A percentile compares a stretch with the other conserved stretches of the same genome.
phyloP scores from a whole-genome alignment of 2,329 filamentous ascomycete species.

The Xylariaceae sp. region DNA sequence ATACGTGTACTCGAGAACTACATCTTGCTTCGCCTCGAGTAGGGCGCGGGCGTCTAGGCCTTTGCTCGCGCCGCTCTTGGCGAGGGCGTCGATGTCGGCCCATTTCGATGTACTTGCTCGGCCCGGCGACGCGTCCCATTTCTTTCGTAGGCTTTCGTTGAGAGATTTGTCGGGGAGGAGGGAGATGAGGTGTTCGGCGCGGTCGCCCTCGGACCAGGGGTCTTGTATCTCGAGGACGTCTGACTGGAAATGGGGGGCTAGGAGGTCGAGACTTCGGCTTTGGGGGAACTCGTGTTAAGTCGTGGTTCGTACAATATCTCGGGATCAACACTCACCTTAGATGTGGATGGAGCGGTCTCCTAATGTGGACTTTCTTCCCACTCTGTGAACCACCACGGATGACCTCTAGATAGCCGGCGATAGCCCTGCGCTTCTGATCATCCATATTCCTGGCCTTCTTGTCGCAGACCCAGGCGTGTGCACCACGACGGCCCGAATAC shows the following conservation, averaged over 20 bases:
- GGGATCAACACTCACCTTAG: conserved; percentile 54
- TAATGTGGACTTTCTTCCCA: conserved; percentile 81
- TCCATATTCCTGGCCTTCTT: conserved; percentile 79
- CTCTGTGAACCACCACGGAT: conserved; percentile 82
- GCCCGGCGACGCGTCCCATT: conserved; percentile 83
- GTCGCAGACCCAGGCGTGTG: conserved; percentile 98
- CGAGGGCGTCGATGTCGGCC: conserved; percentile 87
- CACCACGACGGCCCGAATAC: conserved; percentile 93
- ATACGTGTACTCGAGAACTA: conserved; percentile 96
- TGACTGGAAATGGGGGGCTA: conserved; percentile 79
- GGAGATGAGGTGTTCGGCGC: conserved; percentile 74
- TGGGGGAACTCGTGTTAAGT: background rate
- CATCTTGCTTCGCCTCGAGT: conserved; percentile 88
- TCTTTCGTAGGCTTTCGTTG: conserved; percentile 76
- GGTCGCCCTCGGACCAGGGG: conserved; percentile 71
- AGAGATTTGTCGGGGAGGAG: conserved; percentile 79
- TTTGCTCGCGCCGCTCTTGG: conserved; percentile 70
- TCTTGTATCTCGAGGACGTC: conserved; percentile 84
- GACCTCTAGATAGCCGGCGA: conserved; percentile 87
- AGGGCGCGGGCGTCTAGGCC: conserved; percentile 71
- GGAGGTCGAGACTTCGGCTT: conserved; percentile 76
- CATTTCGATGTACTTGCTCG: conserved; percentile 80
- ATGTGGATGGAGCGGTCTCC: conserved; percentile 86
- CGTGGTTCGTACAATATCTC: too few species aligned
- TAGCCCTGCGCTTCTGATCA: conserved; percentile 78